Percentiles rank a stretch among this genome's conserved stretches.
phyloP scores from a whole-genome alignment of 2,329 filamentous ascomycete genomes.

The Apiospora hydei region DNA sequence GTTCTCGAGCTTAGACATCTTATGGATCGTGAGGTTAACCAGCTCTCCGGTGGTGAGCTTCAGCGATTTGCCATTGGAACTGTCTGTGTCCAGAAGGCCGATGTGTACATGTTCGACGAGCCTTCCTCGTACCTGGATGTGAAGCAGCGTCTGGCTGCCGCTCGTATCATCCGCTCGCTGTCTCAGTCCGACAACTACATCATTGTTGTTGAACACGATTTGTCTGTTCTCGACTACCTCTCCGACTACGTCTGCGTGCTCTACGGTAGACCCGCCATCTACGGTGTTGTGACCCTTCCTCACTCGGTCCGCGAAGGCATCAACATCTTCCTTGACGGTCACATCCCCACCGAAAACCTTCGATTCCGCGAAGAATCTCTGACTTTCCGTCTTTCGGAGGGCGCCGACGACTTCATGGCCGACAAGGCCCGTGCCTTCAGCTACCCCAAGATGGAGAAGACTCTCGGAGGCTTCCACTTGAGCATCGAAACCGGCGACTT shows the following conservation, averaged over 20 bases:
- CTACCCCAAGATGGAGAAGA: slow-evolving; percentile 94
- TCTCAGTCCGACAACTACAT: slow-evolving; percentile 91
- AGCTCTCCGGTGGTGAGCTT: slow-evolving; percentile 95
- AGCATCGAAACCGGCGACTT: slow-evolving; percentile 84
- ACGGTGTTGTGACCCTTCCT: slow-evolving; percentile 96
- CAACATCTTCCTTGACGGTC: slow-evolving; percentile 98
- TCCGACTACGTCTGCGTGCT: slow-evolving; percentile 98
- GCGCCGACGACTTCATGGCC: slow-evolving; percentile 83
- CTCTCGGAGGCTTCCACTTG: slow-evolving; percentile 86
- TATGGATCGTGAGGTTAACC: slow-evolving; percentile 86
- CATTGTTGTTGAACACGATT: slow-evolving; percentile 98
- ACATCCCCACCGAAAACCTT: slow-evolving; percentile 97
- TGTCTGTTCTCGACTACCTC: slow-evolving; percentile 97
- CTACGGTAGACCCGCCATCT: slow-evolving; percentile 93
- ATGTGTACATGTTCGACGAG: slow-evolving; percentile 99
- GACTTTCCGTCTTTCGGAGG: slow-evolving; percentile 92
- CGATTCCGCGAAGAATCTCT: slow-evolving; percentile 97
- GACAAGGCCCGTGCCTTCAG: slow-evolving; percentile 86
- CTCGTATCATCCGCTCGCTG: slow-evolving; percentile 89
- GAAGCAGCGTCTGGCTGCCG: slow-evolving; percentile 95
- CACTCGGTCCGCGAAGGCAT: slow-evolving; percentile 98
- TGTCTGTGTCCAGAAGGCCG: slow-evolving; percentile 93
- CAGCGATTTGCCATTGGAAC: slow-evolving; percentile 97
- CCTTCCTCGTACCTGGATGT: slow-evolving; percentile 99
- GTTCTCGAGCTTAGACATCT: slow-evolving; percentile 88